Conservation (phyloP, 2,329 filamentous ascomycete species). For the Trichoderma pleuroti region DNA sequence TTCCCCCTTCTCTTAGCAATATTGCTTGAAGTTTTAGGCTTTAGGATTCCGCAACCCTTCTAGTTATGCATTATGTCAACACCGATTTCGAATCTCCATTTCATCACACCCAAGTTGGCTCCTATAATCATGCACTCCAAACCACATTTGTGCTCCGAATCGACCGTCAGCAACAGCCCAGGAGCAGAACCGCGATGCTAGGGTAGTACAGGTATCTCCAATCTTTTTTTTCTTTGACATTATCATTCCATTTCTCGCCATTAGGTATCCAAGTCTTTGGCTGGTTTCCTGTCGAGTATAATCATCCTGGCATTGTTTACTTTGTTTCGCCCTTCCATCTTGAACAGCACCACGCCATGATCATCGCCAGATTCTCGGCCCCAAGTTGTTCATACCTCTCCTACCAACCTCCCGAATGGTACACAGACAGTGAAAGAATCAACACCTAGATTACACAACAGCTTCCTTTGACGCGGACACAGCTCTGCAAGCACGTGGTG, state of each 20-base stretch:
- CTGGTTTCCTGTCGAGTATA: accelerated
- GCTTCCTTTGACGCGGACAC: not conserved
- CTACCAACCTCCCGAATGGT: not conserved
- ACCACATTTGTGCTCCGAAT: not conserved
- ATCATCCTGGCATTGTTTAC: not conserved
- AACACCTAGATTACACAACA: not conserved
- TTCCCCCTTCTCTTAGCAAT: not conserved
- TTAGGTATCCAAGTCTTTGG: not conserved
- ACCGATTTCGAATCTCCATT: too few species aligned
- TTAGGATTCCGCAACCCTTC: not conserved
- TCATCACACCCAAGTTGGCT: not conserved
- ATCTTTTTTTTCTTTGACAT: not conserved
- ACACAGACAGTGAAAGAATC: not conserved
- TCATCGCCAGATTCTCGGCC: not conserved
- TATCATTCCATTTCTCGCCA: not conserved
- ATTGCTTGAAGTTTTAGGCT: not conserved
- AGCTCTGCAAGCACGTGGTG: not conserved
- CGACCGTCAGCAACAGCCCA: not conserved
- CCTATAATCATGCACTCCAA: not conserved
- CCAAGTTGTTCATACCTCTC: not conserved
- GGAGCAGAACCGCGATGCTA: not conserved
- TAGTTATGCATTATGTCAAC: not conserved
- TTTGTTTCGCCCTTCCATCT: not conserved
- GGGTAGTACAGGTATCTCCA: too few species aligned
- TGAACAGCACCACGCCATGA: not conserved